Percentiles rank a stretch among this genome's conserved stretches.
Conservation (phyloP, 495 filamentous ascomycete genomes). For the Friedmanniomyces simplex region DNA sequence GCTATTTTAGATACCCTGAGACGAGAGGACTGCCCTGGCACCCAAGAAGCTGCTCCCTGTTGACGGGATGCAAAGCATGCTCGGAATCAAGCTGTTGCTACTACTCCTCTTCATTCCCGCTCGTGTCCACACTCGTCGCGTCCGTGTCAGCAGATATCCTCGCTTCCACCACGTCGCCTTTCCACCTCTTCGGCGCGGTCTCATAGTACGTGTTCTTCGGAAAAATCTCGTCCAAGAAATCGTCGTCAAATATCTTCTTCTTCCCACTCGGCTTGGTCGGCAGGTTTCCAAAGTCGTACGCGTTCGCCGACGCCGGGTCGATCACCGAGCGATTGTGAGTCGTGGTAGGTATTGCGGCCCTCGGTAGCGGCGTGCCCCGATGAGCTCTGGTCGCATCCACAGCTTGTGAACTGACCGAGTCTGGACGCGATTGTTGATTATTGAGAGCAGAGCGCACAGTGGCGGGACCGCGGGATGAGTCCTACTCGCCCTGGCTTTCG, state of each 20-base stretch:
- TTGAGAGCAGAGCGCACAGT: constrained; percentile 4
- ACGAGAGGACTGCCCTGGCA: neutral
- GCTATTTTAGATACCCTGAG: neutral
- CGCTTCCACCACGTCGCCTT: neutral
- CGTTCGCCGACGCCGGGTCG: neutral
- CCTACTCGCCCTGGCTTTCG: constrained; percentile 7
- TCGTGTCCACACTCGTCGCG: neutral
- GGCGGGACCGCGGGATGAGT: constrained; percentile 1
- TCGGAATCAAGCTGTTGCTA: neutral
- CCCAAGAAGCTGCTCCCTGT: neutral
- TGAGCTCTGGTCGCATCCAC: neutral
- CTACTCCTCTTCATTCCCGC: neutral
- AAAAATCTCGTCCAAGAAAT: constrained; percentile 4
- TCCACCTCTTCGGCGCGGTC: neutral
- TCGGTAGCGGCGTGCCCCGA: neutral
- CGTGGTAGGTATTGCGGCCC: neutral
- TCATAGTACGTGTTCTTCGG: constrained; percentile 7
- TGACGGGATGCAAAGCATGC: neutral
- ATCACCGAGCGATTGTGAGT: neutral
- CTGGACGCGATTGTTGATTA: neutral
- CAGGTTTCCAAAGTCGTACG: neutral
- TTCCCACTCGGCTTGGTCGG: neutral
- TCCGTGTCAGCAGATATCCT: neutral
- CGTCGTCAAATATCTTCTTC: constrained; percentile 12
- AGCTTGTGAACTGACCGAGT: neutral